These are phyloP conservation scores for Sporothrix globosa DNA, from an alignment of 2,329 filamentous ascomycete genomes.

Conservation along the genomic window DNA sequence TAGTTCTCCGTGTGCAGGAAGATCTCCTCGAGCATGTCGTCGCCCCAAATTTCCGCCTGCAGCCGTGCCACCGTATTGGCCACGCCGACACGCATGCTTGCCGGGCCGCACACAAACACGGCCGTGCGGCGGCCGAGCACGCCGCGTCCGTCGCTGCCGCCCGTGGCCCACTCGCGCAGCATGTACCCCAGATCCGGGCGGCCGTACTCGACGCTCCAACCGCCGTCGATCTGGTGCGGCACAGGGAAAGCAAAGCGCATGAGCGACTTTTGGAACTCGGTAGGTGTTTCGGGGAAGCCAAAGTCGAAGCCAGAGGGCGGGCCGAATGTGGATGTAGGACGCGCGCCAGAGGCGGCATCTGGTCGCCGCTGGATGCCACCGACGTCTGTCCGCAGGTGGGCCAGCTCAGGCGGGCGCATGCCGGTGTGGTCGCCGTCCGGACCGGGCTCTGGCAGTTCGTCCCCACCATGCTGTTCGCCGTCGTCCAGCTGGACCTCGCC, in stretches of 20 bases:
- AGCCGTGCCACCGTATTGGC: slow-evolving; percentile 80
- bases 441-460: slow-evolving; percentile 28
- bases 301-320: slow-evolving; percentile 71
- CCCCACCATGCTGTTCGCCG: background rate
- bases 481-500: background rate
- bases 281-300: slow-evolving; percentile 81
- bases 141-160: slow-evolving; percentile 65
- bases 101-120: slow-evolving; percentile 90
- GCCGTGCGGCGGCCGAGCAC: slow-evolving; percentile 80
- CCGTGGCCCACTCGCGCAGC: slow-evolving; percentile 78
- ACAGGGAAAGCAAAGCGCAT: slow-evolving; percentile 88
- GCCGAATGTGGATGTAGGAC: slow-evolving; percentile 61
- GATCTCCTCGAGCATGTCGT: slow-evolving; percentile 80
- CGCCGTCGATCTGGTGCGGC: slow-evolving; percentile 69
- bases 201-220: slow-evolving; percentile 92
- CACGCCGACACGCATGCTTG: slow-evolving; percentile 84
- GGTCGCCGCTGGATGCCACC: slow-evolving; percentile 37
- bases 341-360: slow-evolving; percentile 32
- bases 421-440: slow-evolving; percentile 30
- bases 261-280: slow-evolving; percentile 83
- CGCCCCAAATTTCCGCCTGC: slow-evolving; percentile 81
- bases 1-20: slow-evolving; percentile 97
- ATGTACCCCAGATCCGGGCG: slow-evolving; percentile 86
- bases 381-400: slow-evolving; percentile 58
- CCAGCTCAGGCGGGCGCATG: slow-evolving; percentile 56